These are phyloP conservation scores for Zelonia costaricensis DNA, from an alignment of 208 protist genomes.

Conservation along the genomic window DNA sequence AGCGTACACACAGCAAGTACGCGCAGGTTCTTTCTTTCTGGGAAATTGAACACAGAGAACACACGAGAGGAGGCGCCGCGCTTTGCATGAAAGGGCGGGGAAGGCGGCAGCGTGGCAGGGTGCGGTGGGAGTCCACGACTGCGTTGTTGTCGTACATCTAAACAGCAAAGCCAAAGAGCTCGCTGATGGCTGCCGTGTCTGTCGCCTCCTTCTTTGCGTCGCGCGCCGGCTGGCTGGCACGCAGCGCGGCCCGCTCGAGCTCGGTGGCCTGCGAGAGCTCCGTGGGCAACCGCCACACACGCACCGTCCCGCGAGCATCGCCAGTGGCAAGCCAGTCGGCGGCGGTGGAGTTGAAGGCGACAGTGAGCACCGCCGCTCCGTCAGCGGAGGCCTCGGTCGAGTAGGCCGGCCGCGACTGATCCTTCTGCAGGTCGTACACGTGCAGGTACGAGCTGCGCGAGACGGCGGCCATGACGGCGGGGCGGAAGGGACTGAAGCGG, in stretches of 20 bases:
- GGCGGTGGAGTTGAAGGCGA: conserved; percentile 64
- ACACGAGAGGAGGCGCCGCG: too few relatives aligned
- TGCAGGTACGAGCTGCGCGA: conserved; percentile 79
- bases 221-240: conserved; percentile 29
- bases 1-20: too few relatives aligned
- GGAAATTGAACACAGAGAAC: too few relatives aligned
- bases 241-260: conserved; percentile 73
- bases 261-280: conserved; percentile 75
- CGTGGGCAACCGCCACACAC: conserved; percentile 75
- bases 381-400: conserved; percentile 63
- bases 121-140: too few relatives aligned
- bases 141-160: conserved; percentile 25
- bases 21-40: too few relatives aligned
- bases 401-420: conserved; percentile 55
- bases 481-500: conserved; percentile 85
- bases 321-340: conserved; percentile 82
- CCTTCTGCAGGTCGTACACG: conserved; percentile 86
- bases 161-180: conserved; percentile 67
- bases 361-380: conserved; percentile 56
- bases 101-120: too few relatives aligned
- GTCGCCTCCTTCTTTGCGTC: conserved; percentile 15
- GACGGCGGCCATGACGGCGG: conserved; percentile 76
- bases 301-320: conserved; percentile 62
- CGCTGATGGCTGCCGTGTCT: conserved; percentile 28
- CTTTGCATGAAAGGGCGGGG: too few relatives aligned